Base-by-base conservation (phyloP, 768 basidiomycete genomes). In the Xanthoconium purpureum region DNA sequence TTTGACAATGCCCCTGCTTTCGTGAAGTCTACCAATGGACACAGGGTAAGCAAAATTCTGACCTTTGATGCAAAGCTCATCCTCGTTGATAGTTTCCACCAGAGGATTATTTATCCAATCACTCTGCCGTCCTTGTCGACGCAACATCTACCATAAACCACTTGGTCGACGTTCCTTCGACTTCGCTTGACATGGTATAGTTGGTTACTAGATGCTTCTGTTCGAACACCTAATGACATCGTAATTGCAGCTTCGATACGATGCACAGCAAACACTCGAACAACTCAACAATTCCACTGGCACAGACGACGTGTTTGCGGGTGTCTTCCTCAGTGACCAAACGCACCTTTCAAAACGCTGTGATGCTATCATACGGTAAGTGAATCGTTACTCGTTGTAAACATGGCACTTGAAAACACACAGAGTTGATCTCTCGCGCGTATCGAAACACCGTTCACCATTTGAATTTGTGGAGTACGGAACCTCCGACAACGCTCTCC, bases 181-280 rank as follows among this genome's bases (percentile, higher is more conserved):
- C 88, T 3, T 94, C 92, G 2, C 75, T 98, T 1, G 82, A 89
- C 48, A 73, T 96, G 71, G 90, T 94, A 68, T 63, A 79, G 45
- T 30, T 37, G 13, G 17, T 32, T 62, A 13, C 18, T 40, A 11
- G 37, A 24, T 32, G 9, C 24, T 24, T 24, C 24, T 24, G 24
- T 24, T 24, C 24, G 24, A 24, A 28, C n/a, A 15, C 12, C n/a
- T 35, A 30, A 36, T 54, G n/a, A 62, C 39, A 11, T 24, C 57
- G 24, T 55, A 52, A n/a, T 32, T 51, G 14, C 61, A 94, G 91
- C 81, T 94, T 35, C 78, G 77, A 55, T 76, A 87, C 46, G 93
- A 98, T 65, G 94, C 94, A 0, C 73, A 76, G 37, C 78, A 80
- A 63, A 91, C 94, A 0, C 75, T 96, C 2, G 82, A 87, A 56